These are phyloP conservation scores for Cyclospora cayetanensis DNA, from an alignment of 169 alveolate genomes.

Conservation along the genomic window DNA sequence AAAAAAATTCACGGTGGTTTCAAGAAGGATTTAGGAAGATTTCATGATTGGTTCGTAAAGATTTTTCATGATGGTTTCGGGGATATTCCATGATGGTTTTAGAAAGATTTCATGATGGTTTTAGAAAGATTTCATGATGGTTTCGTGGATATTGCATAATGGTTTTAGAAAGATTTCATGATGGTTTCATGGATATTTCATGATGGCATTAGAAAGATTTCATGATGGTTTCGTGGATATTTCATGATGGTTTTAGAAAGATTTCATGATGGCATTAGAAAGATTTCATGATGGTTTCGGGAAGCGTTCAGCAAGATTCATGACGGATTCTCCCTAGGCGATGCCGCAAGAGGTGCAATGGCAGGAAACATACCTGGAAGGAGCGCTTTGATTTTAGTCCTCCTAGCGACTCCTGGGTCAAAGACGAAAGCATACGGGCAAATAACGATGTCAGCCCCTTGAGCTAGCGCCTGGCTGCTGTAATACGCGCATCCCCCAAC, in stretches of 20 bases:
- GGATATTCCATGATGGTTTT: too few relatives aligned
- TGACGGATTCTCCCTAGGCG: background rate
- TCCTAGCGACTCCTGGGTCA: slow-evolving; percentile 28
- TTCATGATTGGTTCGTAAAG: too few relatives aligned
- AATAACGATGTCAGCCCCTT: slow-evolving; percentile 9
- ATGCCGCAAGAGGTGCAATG: background rate
- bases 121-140: too few relatives aligned
- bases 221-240: background rate
- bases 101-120: too few relatives aligned
- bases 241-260: background rate
- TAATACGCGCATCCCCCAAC: slow-evolving; percentile 20
- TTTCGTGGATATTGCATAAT: too few relatives aligned
- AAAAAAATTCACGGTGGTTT: too few relatives aligned
- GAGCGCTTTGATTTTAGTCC: background rate
- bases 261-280: background rate
- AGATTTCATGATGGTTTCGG: background rate
- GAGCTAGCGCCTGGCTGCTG: slow-evolving; percentile 14
- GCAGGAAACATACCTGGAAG: background rate
- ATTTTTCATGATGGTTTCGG: too few relatives aligned
- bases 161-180: too few relatives aligned
- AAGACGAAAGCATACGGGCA: slow-evolving; percentile 30
- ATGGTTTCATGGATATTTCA: too few relatives aligned
- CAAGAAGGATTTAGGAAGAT: too few relatives aligned
- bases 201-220: background rate
- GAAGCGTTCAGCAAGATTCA: background rate